Conservation (phyloP, 83 land plant species). For the Isoetes engelmannii region DNA sequence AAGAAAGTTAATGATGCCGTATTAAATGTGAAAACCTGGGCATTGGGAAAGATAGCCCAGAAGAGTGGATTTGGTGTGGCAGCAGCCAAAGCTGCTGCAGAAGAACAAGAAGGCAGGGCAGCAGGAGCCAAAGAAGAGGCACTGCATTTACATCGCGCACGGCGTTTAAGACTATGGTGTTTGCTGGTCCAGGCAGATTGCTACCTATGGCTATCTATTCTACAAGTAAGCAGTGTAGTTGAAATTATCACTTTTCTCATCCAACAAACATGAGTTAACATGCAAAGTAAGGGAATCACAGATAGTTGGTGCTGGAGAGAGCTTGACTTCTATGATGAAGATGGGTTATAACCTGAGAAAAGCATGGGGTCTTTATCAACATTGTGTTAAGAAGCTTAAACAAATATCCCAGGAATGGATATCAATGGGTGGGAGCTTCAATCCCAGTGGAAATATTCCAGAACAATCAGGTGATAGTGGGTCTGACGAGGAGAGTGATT, state of each 20-base stretch:
- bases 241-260: neutral
- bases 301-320: slow-evolving; percentile 37
- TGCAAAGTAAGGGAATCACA: neutral
- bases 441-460: neutral
- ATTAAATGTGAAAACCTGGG: slow-evolving; percentile 28
- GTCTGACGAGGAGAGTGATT: neutral
- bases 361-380: slow-evolving; percentile 31
- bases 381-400: slow-evolving; percentile 32
- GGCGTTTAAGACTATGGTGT: slow-evolving; percentile 30
- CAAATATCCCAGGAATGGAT: slow-evolving; percentile 33
- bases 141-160: slow-evolving; percentile 5
- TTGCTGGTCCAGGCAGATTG: slow-evolving; percentile 35
- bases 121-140: slow-evolving; percentile 19
- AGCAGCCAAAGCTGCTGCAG: slow-evolving; percentile 16
- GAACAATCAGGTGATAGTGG: neutral
- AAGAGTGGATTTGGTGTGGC: neutral
- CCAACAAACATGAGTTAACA: too few species aligned
- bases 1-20: slow-evolving; percentile 37
- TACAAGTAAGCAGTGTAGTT: slow-evolving; percentile 12
- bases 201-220: slow-evolving; percentile 27
- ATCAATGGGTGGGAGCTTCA: slow-evolving; percentile 34
- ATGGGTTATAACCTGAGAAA: slow-evolving; percentile 31
- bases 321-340: slow-evolving; percentile 37
- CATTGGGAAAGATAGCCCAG: slow-evolving; percentile 22
- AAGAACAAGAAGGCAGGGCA: slow-evolving; percentile 5